Base-by-base conservation (phyloP, 2,329 filamentous ascomycete species). In the Cercospora janseana region DNA sequence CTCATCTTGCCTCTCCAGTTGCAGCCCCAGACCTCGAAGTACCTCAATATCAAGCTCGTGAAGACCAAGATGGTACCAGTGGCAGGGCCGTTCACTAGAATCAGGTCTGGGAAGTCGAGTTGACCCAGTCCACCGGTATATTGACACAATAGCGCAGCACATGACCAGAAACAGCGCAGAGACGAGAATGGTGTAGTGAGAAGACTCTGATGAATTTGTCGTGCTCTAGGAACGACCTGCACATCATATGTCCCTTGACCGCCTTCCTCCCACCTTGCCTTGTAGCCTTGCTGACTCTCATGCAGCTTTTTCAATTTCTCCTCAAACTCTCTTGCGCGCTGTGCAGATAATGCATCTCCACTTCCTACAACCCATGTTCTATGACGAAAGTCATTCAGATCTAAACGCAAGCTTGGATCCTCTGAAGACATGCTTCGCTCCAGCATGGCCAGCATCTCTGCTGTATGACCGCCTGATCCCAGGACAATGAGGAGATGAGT, bases 401-500 rank as follows among this genome's bases (percentile, higher is more conserved):
- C 66, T 1, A 84, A 71, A 20, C 60, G 57, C 15, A 42, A 15
- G 4, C 38, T 18, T 8, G 47, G 24, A 20, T 61, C 53, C 4
- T 48, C 34, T 23, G 58, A 76, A 29, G 71, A 70, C 51, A 74
- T 75, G 63, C 79, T 80, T 58, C 78, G 79, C 59, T 76, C 73
- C 60, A 98, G 81, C 74, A 96, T 87, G 63, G 86, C 83, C 56
- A 95, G 77, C 87, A 98, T 95, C 70, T 98, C 93, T 40, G 89
- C 85, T 0, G 93, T 96, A 71, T 98, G 93, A 1, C 93, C 93
- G 24, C 93, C 93, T 2, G 88, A 94, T 45, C 93, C 93, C 18
- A 97, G 85, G 20, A 97, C 84, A 56, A 95, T 80, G 24, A 95
- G 75, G 46, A 90, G 75, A 68, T 91, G 82, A 1, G 50, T 52